Percentiles rank a stretch among this genome's conserved stretches.
Conservation (phyloP, 2,329 filamentous ascomycete genomes). For the Beauveria asiatica region DNA sequence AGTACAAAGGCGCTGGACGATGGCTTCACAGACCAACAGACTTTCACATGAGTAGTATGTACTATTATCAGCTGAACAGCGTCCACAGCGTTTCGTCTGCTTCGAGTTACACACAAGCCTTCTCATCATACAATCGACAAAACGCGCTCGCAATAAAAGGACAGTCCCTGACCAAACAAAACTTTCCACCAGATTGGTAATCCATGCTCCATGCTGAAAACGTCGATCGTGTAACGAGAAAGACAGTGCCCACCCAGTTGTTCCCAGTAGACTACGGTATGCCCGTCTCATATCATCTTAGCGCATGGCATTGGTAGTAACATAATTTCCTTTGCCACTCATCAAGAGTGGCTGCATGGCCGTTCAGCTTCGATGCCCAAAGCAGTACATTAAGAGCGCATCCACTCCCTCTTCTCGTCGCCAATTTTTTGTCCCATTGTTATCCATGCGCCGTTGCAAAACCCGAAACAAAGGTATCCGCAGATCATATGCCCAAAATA, state of each 20-base stretch:
- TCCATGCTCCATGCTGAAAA: not conserved
- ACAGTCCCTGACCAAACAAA: not conserved
- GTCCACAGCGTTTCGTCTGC: not conserved
- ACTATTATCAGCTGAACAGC: not conserved
- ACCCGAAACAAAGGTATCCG: not conserved
- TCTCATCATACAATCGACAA: not conserved
- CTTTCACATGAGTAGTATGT: not conserved
- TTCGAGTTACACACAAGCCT: not conserved
- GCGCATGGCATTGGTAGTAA: not conserved
- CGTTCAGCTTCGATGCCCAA: not conserved
- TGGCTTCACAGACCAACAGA: not conserved
- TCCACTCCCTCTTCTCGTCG: not conserved
- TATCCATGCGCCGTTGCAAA: constrained; percentile 5
- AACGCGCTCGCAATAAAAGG: not conserved
- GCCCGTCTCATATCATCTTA: not conserved
- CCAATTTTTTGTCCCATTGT: not conserved
- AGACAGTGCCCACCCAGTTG: not conserved
- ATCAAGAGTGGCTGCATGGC: not conserved
- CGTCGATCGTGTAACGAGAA: not conserved
- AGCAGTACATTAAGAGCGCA: not conserved
- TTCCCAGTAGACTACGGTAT: not conserved
- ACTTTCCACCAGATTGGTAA: not conserved
- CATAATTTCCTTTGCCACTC: not conserved
- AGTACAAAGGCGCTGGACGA: no score
- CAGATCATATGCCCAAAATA: constrained; percentile 6